A percentile compares a stretch with the other conserved stretches of the same genome.
Conservation (phyloP, 768 basidiomycete genomes). For the Xerocomus brunneocitrinus region DNA sequence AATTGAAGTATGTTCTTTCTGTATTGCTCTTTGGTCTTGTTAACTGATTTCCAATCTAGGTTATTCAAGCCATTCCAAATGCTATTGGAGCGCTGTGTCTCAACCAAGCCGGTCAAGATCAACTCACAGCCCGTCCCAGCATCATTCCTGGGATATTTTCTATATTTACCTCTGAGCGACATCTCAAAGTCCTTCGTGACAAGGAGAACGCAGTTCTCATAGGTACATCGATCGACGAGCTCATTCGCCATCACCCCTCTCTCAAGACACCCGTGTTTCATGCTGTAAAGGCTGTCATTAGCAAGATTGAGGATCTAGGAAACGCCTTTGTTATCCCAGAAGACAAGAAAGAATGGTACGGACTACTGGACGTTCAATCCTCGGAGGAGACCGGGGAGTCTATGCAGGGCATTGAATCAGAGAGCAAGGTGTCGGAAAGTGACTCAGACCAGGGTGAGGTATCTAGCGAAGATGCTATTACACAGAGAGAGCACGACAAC, state of each 20-base stretch:
- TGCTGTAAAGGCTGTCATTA: conserved; percentile 64
- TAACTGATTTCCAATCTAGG: conserved; percentile 40
- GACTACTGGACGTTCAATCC: conserved; percentile 36
- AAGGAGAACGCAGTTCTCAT: conserved; percentile 89
- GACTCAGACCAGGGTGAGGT: conserved; percentile 16
- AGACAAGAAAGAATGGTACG: conserved; percentile 66
- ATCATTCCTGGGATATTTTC: conserved; percentile 83
- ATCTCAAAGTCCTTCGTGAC: conserved; percentile 81
- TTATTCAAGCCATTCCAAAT: conserved; percentile 89
- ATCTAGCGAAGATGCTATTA: conserved; percentile 31
- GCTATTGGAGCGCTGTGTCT: conserved; percentile 95
- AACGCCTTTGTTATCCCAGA: conserved; percentile 50
- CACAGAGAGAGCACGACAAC: conserved; percentile 64
- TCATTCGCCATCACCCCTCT: conserved; percentile 91
- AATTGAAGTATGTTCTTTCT: conserved; percentile 59
- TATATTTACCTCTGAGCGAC: conserved; percentile 80
- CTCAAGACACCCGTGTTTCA: conserved; percentile 79
- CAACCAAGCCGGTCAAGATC: conserved; percentile 83
- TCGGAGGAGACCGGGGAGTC: conserved; percentile 32
- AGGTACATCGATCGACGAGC: conserved; percentile 89
- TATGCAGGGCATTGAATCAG: conserved; percentile 45
- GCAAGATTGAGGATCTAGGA: conserved; percentile 72
- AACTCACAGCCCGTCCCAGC: conserved; percentile 68
- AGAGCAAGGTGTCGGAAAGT: conserved; percentile 17
- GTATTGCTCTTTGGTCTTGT: background rate